Base-by-base conservation (phyloP, 2,329 filamentous ascomycete species). In the Davidsoniella virescens region DNA sequence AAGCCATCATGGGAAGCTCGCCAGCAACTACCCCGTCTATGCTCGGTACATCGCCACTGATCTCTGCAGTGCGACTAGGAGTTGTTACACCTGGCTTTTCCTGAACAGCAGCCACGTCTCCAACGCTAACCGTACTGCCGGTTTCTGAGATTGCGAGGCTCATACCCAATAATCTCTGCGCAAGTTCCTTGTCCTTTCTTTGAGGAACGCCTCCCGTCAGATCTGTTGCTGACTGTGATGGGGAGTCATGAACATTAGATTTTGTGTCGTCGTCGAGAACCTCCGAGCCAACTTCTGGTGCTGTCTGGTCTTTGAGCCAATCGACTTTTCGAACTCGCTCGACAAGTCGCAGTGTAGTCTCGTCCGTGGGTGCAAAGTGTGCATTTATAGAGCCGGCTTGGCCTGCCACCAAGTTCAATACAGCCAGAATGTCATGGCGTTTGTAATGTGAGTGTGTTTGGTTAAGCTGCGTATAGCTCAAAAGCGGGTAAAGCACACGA, bases 401-500 rank as follows among this genome's bases (percentile, higher is more conserved):
- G 26, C 52, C 49, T 14, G 49, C 45, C 7, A 75, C 72, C 2
- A 96, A 72, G 47, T 72, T 73, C 14, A 98, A 71, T 20, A 94
- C 73, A 54, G 78, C 81, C 38, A 82, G 67, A 39, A 98, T 76
- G 61, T 96, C 90, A 40, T 88, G 78, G 26, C 80, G 78, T 63
- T 96, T 98, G 71, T 98, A 96, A 62, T 94, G 80, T 1, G 86
- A 87, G 39, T 53, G 52, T 17, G 88, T 81, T 49, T 85, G 75
- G 59, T 78, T 83, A 41, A 98, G 76, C 63, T 96, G 92, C 2
- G 90, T 95, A 62, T 98, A 86, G 37, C 85, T 84, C 18, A 98
- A 71, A 20, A 98, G 72, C 0, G 92, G 92, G 60, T 93, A 87
- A 10, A 98, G 69, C 3, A 98, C 92, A 29, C 92, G 81, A 5